phyloP scores from a whole-genome alignment of 2,329 filamentous ascomycete genomes.

The Fusarium penzigii region DNA sequence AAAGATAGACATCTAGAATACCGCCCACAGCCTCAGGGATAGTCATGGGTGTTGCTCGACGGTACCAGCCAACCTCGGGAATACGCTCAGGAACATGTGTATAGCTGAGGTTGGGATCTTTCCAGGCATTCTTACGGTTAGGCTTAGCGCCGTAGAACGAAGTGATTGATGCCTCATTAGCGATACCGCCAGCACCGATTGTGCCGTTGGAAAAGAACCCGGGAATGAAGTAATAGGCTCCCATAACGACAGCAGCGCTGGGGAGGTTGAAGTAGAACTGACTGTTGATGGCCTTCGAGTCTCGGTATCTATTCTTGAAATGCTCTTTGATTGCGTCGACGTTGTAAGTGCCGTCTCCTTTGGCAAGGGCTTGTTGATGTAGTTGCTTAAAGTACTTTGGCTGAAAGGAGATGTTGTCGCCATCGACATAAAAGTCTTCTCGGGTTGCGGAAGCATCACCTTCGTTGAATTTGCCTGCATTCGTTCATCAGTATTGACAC shows the following conservation, averaged over 20 bases:
- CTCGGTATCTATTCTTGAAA: conserved; percentile 14
- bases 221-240: conserved; percentile 16
- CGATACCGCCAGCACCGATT: conserved; percentile 12
- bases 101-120: conserved; percentile 10
- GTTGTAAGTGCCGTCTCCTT: conserved; percentile 14
- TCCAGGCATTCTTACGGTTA: conserved; percentile 8
- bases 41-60: conserved; percentile 14
- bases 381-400: conserved; percentile 10
- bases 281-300: conserved; percentile 12
- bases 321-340: conserved; percentile 16
- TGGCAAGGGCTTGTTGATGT: conserved; percentile 12
- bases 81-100: conserved; percentile 15
- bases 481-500: not conserved
- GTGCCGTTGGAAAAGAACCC: conserved; percentile 19
- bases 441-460: conserved; percentile 17
- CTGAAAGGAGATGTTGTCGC: conserved; percentile 15
- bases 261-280: conserved; percentile 17
- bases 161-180: conserved; percentile 15
- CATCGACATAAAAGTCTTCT: conserved; percentile 14
- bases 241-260: conserved; percentile 12
- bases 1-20: conserved; percentile 13
- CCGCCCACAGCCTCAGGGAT: conserved; percentile 11
- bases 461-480: conserved; percentile 14
- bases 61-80: conserved; percentile 16
- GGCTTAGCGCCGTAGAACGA: conserved; percentile 18